Evolutionary conservation across 2,329 filamentous ascomycete genomes (phyloP).

Genomic region (Emericellopsis atlantica): DNA sequence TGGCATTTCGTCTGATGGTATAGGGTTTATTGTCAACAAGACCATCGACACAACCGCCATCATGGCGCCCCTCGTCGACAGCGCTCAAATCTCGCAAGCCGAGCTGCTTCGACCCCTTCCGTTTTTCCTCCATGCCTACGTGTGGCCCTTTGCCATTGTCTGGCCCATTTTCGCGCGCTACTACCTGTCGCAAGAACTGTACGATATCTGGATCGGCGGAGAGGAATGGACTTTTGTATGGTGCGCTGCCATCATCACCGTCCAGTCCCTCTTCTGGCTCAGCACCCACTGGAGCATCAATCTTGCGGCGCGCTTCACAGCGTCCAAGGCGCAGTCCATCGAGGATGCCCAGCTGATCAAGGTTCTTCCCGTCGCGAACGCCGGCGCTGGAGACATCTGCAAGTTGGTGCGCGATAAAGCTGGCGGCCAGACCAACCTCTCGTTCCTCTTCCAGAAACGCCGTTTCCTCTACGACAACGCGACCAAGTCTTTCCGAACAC

Average conservation of each 20-base stretch:
- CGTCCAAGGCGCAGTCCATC: constrained; percentile 56
- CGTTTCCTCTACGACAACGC: constrained; percentile 76
- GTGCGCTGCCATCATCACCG: constrained; percentile 74
- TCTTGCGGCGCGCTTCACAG: constrained; percentile 69
- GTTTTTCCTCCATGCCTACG: constrained; percentile 69
- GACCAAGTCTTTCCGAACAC: constrained; percentile 63
- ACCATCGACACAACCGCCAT: constrained; percentile 2
- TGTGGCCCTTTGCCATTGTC: constrained; percentile 84
- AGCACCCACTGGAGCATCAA: constrained; percentile 97
- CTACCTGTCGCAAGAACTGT: constrained; percentile 72
- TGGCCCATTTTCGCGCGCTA: constrained; percentile 88
- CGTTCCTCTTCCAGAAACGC: constrained; percentile 96
- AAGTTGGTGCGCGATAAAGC: constrained; percentile 62
- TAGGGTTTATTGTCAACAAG: background rate
- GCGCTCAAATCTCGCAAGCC: constrained; percentile 76
- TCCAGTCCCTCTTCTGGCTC: constrained; percentile 84
- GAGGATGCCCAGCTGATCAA: constrained; percentile 78
- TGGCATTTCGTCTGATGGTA: background rate
- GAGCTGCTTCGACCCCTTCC: constrained; percentile 81
- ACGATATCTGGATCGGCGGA: constrained; percentile 84
- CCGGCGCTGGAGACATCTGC: constrained; percentile 82
- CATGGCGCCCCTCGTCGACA: constrained; percentile 81
- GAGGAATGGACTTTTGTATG: constrained; percentile 98
- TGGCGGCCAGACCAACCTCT: constrained; percentile 63
- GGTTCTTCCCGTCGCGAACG: constrained; percentile 80